Evolutionary conservation across 805 yeast species (phyloP), one percentile per base, ranked within the genome.

Genomic region (Ogataea trehaloabstinens): DNA sequence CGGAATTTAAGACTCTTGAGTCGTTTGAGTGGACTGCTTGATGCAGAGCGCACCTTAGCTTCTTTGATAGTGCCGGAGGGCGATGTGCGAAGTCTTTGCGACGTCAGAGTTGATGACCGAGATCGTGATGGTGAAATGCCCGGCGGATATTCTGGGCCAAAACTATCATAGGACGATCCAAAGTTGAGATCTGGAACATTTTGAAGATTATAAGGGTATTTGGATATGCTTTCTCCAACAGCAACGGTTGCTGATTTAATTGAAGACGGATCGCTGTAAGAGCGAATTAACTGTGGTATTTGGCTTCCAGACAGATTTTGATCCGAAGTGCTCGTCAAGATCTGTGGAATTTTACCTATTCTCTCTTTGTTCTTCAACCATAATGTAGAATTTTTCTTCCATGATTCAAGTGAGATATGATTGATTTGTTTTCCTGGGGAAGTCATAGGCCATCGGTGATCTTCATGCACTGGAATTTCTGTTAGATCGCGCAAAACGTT

Each of bases 351-450:
- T 21, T 20, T 24, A 20, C 54, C 56, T 18, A 40, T 7, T 24
- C 59, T 36, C 24, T 52, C 52, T 34, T 49, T 53, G 31, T 48
- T 45, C 11, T 40, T 37, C 12, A 45, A 19, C 63, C 63, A 58
- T 2, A 27, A 32, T 5, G 34, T 40, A 1, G 53, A 41, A 29
- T 56, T 50, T 10, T 46, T 34, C 12, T 56, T 48, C 63, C 63
- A 58, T 3, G 55, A 31, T n/a, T 58, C 61, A n/a, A 55, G 40
- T 10, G 61, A 54, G 7, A 58, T 51, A 32, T 53, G 55, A 29
- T 47, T 46, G 21, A 52, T 11, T 6, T 45, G 46, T 1, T 48
- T 46, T 10, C 35, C 24, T 10, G 22, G 13, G 8, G 34, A 20
- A 3, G 42, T 29, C 10, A 19, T 19, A 11, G 40, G 29, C 60